phyloP scores from a whole-genome alignment of 2,329 filamentous ascomycete species.

The Talaromyces rugulosus region DNA sequence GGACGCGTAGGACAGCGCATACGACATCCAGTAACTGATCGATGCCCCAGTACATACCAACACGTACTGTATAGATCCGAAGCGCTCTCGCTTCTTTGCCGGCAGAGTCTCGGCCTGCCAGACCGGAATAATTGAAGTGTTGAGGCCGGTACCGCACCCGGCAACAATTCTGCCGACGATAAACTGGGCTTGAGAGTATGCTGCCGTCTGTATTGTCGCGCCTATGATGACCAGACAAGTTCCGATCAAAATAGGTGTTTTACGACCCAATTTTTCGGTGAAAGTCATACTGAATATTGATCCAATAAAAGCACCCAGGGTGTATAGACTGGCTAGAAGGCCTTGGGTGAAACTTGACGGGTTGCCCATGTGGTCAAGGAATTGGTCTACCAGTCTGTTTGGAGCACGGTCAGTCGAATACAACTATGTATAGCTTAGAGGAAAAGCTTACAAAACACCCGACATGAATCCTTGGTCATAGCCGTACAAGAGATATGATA shows the following conservation, averaged over 20 bases:
- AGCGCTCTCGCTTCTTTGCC: constrained; percentile 9
- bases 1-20: constrained; percentile 8
- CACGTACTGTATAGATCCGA: constrained; percentile 9
- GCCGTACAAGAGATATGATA: constrained; percentile 6
- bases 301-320: constrained; percentile 25
- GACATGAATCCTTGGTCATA: constrained; percentile 13
- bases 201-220: constrained; percentile 23
- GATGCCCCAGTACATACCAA: constrained; percentile 7
- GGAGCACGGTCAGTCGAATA: background rate
- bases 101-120: constrained; percentile 14
- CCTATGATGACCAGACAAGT: constrained; percentile 22
- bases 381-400: constrained; percentile 17
- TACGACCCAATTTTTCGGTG: constrained; percentile 20
- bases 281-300: constrained; percentile 19
- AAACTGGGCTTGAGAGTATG: constrained; percentile 27
- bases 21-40: constrained; percentile 13
- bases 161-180: constrained; percentile 47
- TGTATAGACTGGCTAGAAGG: constrained; percentile 15
- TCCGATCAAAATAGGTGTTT: constrained; percentile 19
- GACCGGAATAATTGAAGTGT: constrained; percentile 27
- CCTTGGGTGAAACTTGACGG: constrained; percentile 9
- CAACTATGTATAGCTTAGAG: background rate
- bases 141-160: constrained; percentile 38
- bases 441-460: constrained; percentile 16
- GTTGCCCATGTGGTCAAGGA: constrained; percentile 16